Base-by-base conservation (phyloP, 352 stramenopile species). In the Globisporangium uncinulatum region DNA sequence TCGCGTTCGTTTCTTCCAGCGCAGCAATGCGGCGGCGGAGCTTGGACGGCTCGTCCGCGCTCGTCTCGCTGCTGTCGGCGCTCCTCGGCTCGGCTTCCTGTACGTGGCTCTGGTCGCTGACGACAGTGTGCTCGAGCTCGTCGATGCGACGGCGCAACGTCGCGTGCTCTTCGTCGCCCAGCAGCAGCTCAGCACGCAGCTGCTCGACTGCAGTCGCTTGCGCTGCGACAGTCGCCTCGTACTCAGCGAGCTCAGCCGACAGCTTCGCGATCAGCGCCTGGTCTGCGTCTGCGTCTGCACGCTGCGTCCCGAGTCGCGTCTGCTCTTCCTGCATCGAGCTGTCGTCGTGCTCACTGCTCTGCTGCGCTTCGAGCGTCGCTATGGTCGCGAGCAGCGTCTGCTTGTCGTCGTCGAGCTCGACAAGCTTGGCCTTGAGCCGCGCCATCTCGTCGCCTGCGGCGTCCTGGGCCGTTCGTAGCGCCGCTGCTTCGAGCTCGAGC, bases 401-500 rank as follows among this genome's bases (percentile, higher is more conserved):
- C 59, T 61, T 71, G 52, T 69, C 58, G 13, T 64, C 44, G 21
- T 58, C 54, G 41, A 65, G 50, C 20, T 72, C 63, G 24, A 61
- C 60, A 24, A 68, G 61, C 51, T 56, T 67, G 31, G 51, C 46
- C 32, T 51, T 44, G 47, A 74, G 53, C 4, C 64, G 55, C 32
- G 73, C 63, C 24, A 69, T 67, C 49, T 29, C 24, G 24, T 29
- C 24, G 24, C 24, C 65, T 39, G 71, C 49, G 19, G 69, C 70
- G 7, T 55, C 63, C 20, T 69, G 61, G 56, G 68, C 52, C 66
- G 73, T 53, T 57, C 76, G 64, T 69, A 84, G 36, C 49, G 80
- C 60, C 20, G 73, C 65, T 10, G 77, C 19, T 52, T 82, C 75
- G 13, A 62, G 61, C 59, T 85, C 72, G 20, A 87, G 56, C 0